Base-by-base conservation (phyloP, 768 basidiomycete genomes). In the Cystoderma amianthinum region DNA sequence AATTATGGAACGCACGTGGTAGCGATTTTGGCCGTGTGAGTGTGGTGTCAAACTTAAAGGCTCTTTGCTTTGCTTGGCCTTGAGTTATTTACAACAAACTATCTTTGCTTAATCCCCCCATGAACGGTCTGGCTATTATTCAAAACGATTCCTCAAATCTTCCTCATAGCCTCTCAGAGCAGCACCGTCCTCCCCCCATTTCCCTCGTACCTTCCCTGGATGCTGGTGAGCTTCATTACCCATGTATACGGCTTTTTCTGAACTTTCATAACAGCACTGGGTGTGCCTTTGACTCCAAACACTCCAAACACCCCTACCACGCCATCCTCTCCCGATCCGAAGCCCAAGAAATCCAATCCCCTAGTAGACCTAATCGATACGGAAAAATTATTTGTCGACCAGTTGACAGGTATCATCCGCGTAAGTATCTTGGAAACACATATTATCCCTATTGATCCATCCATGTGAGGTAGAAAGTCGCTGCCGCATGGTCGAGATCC, bases 401-500 rank as follows among this genome's bases (percentile, higher is more conserved):
- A 89, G 48, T 67, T 99, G 25, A 83, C 91, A 9, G 83, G 83
- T 32, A 77, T 97, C 54, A 96, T 99, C 50, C 78, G 93, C 56
- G 95, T 93, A 58, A 44, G 89, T 56, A 20, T 32, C 17, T 23
- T 43, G 42, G 17, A 46, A 19, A 41, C 34, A 15, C 15, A 30
- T 16, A 17, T 11, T 35, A 32, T 20, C 22, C 25, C 33, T 41
- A 24, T 36, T 40, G 13, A 33, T 54, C 37, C 22, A 20, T 43
- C 28, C 50, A 15, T 48, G 17, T 36, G 30, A 32, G 49, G 17
- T 57, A 98, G 93, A 91, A 87, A 78, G 87, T 96, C 3, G 96
- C 96, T 7, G 83, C 85, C n/a, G 96, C 96, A 37, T 99, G 96
- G 96, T 96, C 94, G 7, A 72, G 92, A 32, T 77, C 82, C 30